Percentiles rank a stretch among this genome's conserved stretches.
phyloP scores from a whole-genome alignment of 495 filamentous ascomycete species.

The Schizothecium vesticola region DNA sequence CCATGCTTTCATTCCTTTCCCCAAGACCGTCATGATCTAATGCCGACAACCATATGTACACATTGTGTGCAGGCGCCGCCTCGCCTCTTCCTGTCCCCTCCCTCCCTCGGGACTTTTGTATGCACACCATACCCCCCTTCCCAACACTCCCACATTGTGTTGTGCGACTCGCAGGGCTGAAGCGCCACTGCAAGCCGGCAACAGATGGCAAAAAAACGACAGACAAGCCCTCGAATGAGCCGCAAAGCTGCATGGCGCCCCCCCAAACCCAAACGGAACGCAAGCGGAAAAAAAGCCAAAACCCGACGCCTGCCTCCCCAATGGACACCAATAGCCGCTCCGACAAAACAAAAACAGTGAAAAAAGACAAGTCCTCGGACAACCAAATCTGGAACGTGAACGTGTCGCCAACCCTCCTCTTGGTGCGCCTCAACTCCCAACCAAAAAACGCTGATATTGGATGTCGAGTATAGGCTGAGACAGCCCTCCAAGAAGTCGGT shows the following conservation, averaged over 20 bases:
- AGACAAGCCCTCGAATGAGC: neutral
- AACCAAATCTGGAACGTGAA: neutral
- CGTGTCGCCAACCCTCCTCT: neutral
- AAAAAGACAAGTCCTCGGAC: neutral
- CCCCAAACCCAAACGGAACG: conserved; percentile 1
- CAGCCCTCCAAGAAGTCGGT: conserved; percentile 13
- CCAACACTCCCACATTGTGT: neutral
- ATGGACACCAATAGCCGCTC: neutral
- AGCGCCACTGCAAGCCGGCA: neutral
- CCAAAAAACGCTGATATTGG: conserved; percentile 10
- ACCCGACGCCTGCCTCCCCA: neutral
- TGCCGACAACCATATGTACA: conserved; percentile 22
- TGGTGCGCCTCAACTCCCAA: conserved; percentile 5
- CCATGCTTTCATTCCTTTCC: conserved; percentile 15
- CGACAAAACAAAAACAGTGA: neutral
- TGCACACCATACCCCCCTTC: neutral
- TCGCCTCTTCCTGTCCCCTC: neutral
- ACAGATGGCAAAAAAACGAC: neutral
- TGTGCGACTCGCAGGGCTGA: neutral
- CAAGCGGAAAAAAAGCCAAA: neutral
- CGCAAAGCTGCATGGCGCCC: neutral
- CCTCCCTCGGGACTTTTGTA: neutral
- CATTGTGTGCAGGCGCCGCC: neutral
- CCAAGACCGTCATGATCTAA: conserved; percentile 15
- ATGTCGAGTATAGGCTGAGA: conserved; percentile 12